These are phyloP conservation scores for Geotrichum australiense DNA, from an alignment of 1,139 yeast species.

Conservation along the genomic window DNA sequence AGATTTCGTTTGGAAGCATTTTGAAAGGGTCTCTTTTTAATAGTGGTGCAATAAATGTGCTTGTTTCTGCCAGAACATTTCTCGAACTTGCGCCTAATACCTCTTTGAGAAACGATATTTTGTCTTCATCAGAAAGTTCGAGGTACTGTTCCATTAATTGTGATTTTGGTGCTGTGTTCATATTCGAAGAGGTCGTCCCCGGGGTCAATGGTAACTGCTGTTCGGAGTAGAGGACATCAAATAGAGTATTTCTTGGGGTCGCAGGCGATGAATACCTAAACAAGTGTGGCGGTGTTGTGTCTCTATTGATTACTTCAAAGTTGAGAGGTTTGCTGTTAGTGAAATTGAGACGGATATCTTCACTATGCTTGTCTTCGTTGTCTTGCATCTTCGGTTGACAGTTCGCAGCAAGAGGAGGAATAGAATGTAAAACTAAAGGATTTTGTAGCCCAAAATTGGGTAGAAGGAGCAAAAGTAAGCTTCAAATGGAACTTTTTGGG, in stretches of 20 bases:
- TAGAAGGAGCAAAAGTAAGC: no score
- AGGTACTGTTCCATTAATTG: conserved; percentile 13
- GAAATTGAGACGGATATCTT: no score
- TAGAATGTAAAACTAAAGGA: no score
- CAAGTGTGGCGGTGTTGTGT: conserved; percentile 18
- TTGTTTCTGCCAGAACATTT: conserved; percentile 65
- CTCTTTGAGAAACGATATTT: conserved; percentile 11
- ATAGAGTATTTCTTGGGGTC: conserved; percentile 16
- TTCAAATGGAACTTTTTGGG: no score
- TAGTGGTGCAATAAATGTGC: conserved; percentile 67
- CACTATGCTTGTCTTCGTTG: no score
- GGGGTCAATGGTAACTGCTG: conserved; percentile 10
- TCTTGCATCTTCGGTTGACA: no score
- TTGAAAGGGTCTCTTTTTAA: conserved; percentile 82
- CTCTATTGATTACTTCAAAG: no score
- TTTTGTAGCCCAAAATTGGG: no score
- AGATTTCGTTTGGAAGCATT: conserved; percentile 75
- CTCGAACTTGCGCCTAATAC: conserved; percentile 19
- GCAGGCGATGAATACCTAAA: conserved; percentile 18
- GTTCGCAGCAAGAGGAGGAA: no score
- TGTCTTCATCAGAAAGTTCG: conserved; percentile 16
- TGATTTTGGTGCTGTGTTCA: conserved; percentile 5
- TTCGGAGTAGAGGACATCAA: conserved; percentile 12
- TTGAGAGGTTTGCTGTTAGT: no score
- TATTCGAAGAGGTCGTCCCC: conserved; percentile 8